These are phyloP conservation scores for Henckelia pumila DNA, from an alignment of 257 asterid species.

Conservation along the genomic window DNA sequence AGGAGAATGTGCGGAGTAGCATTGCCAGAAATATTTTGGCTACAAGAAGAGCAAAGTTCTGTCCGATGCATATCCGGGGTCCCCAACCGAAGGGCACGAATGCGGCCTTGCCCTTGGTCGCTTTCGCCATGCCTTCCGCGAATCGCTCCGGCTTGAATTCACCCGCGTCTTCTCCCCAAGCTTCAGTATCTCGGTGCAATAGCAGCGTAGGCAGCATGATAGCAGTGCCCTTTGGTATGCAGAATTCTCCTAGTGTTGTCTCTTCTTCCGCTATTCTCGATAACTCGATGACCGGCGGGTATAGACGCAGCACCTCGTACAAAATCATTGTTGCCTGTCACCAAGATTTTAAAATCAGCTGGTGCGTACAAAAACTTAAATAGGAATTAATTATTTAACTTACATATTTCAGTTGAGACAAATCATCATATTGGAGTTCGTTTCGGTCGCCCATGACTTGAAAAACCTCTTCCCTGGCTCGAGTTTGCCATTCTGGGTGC, in stretches of 20 bases:
- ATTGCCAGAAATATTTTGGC: constrained; percentile 27
- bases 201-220: constrained; percentile 28
- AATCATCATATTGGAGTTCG: constrained; percentile 13
- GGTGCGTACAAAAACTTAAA: neutral
- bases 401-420: constrained; percentile 34
- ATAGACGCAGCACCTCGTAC: constrained; percentile 35
- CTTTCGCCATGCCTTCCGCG: constrained; percentile 34
- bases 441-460: constrained; percentile 27
- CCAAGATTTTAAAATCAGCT: neutral
- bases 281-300: constrained; percentile 29
- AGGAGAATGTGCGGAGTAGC: constrained; percentile 20
- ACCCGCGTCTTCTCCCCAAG: constrained; percentile 35
- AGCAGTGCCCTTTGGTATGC: constrained; percentile 32
- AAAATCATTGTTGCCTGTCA: constrained; percentile 31
- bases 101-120: constrained; percentile 33
- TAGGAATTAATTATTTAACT: no score
- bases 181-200: constrained; percentile 27
- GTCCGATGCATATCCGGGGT: constrained; percentile 33
- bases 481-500: constrained; percentile 38
- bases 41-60: constrained; percentile 26
- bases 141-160: constrained; percentile 38
- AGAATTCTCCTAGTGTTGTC: constrained; percentile 22
- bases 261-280: constrained; percentile 30
- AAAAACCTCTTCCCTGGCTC: constrained; percentile 36
- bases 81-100: constrained; percentile 41